Evolutionary conservation across 495 filamentous ascomycete genomes (phyloP).

Genomic region (Penicillium odoratum): DNA sequence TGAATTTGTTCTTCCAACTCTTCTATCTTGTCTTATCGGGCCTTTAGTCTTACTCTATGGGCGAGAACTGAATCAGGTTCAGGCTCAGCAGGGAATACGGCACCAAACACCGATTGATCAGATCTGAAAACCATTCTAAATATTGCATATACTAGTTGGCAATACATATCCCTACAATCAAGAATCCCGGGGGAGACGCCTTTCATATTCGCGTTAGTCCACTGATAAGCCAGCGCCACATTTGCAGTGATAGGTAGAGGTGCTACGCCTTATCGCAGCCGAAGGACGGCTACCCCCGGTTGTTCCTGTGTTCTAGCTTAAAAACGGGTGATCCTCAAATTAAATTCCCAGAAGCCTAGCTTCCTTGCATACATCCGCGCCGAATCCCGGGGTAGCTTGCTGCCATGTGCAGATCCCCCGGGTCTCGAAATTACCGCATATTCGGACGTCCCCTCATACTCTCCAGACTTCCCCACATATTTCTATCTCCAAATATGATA

Average conservation of each 20-base stretch:
- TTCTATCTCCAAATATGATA: background rate
- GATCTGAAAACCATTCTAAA: background rate
- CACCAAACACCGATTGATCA: background rate
- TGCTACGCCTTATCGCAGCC: background rate
- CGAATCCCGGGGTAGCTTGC: background rate
- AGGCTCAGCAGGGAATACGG: background rate
- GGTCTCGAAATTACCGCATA: background rate
- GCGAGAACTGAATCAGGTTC: background rate
- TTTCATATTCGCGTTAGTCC: background rate
- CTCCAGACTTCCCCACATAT: background rate
- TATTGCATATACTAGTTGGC: no score
- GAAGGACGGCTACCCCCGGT: background rate
- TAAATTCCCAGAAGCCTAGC: background rate
- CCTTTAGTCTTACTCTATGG: background rate
- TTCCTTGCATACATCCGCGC: background rate
- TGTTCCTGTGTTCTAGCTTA: background rate
- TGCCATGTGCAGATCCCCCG: background rate
- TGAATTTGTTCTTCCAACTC: background rate
- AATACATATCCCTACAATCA: background rate
- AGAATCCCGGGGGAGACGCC: background rate
- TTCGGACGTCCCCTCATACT: background rate
- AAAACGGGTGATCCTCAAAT: background rate
- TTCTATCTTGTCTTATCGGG: background rate
- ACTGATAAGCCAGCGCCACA: slow-evolving; percentile 1
- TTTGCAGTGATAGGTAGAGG: background rate